Evolutionary conservation across 495 filamentous ascomycete genomes (phyloP).

Genomic region (Talaromyces thailandensis): DNA sequence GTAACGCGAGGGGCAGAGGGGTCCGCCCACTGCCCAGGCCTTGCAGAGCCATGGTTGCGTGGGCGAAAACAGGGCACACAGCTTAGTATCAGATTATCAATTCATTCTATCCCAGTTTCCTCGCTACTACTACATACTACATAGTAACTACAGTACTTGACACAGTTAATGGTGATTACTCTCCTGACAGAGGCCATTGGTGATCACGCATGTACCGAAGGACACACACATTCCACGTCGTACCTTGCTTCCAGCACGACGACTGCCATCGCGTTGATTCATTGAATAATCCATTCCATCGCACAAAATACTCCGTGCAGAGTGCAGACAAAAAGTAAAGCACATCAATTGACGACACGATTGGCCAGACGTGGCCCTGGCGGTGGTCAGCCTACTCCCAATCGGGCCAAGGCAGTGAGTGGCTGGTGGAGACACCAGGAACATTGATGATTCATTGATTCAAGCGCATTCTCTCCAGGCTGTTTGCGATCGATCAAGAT

Average conservation of each 20-base stretch:
- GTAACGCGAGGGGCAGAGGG: constrained; percentile 1
- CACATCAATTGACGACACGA: no score
- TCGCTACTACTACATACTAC: no score
- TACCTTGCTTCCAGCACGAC: no score
- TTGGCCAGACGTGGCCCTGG: neutral
- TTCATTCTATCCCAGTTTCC: neutral
- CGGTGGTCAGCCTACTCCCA: neutral
- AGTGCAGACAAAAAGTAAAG: no score
- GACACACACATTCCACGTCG: no score
- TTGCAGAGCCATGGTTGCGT: neutral
- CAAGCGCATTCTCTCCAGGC: neutral
- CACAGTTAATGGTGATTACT: no score
- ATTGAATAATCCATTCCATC: neutral
- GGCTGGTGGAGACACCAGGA: neutral
- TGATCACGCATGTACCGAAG: no score
- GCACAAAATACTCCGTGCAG: neutral
- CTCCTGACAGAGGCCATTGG: no score
- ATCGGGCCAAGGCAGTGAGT: neutral
- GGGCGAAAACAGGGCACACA: neutral
- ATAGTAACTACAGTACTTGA: no score
- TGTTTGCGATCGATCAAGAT: neutral
- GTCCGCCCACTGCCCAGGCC: neutral
- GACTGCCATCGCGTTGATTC: no score
- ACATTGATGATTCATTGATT: constrained; percentile 3
- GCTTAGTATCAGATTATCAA: no score